A percentile compares a stretch with the other conserved stretches of the same genome.
Conservation (phyloP, 2,329 filamentous ascomycete genomes). For the Pestalotiopsis fici region DNA sequence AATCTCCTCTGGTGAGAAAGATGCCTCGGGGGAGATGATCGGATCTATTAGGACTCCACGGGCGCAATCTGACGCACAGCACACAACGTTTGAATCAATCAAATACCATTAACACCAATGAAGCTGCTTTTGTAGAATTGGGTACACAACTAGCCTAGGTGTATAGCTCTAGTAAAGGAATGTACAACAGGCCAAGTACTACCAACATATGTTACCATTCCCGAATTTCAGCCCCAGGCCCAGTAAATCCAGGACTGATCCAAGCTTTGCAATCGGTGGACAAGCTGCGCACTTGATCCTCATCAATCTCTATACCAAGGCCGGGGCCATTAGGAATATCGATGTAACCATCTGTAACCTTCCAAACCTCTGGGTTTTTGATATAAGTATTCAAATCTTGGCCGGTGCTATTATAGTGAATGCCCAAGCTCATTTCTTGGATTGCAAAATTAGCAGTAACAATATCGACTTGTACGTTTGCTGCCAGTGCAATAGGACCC, state of each 20-base stretch:
- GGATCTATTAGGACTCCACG: too few species aligned
- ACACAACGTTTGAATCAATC: too few species aligned
- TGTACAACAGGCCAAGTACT: too few species aligned
- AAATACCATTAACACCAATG: too few species aligned
- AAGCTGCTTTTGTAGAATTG: too few species aligned
- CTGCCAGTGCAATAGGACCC: slow-evolving; percentile 72
- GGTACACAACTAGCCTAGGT: too few species aligned
- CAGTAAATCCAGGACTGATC: slow-evolving; percentile 67
- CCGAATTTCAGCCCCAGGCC: slow-evolving; percentile 64
- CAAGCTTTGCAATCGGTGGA: slow-evolving; percentile 62
- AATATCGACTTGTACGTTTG: slow-evolving; percentile 67
- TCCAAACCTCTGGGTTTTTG: slow-evolving; percentile 64
- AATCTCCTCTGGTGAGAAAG: too few species aligned
- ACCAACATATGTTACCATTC: too few species aligned
- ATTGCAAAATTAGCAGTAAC: slow-evolving; percentile 68
- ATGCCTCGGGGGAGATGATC: too few species aligned
- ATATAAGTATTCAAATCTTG: slow-evolving; percentile 69
- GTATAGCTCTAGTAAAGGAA: too few species aligned
- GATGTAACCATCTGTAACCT: slow-evolving; percentile 66
- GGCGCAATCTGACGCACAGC: too few species aligned
- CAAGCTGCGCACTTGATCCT: slow-evolving; percentile 63
- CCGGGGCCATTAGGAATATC: slow-evolving; percentile 60
- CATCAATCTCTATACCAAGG: slow-evolving; percentile 71
- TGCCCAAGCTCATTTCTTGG: slow-evolving; percentile 77
- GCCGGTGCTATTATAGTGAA: slow-evolving; percentile 73